phyloP scores from a whole-genome alignment of 306 rosid genomes.

The Morella rubra region DNA sequence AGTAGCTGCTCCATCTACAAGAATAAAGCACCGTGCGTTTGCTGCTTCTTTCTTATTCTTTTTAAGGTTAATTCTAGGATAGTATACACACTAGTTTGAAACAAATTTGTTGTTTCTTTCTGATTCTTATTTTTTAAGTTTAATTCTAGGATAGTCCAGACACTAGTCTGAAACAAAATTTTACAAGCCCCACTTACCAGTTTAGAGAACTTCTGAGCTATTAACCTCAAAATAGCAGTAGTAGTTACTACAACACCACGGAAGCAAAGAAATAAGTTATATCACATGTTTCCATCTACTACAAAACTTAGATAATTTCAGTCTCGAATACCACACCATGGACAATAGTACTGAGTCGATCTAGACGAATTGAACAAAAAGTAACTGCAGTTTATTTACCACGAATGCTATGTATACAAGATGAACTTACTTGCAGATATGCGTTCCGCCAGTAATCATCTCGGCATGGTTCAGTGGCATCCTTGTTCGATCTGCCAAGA shows the following conservation, averaged over 20 bases:
- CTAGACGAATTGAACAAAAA: background rate
- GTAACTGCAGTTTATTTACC: background rate
- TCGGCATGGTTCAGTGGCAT: constrained; percentile 63
- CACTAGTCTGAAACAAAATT: too few relatives aligned
- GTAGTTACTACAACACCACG: too few relatives aligned
- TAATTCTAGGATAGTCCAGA: too few relatives aligned
- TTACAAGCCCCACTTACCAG: too few relatives aligned
- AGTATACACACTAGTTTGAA: too few relatives aligned
- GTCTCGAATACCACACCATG: background rate
- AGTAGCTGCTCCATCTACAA: too few relatives aligned
- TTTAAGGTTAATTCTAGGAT: background rate
- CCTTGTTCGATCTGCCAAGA: constrained; percentile 61
- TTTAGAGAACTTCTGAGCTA: too few relatives aligned
- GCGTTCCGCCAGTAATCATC: constrained; percentile 52
- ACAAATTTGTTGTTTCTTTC: too few relatives aligned
- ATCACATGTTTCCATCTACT: background rate
- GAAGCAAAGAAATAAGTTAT: too few relatives aligned
- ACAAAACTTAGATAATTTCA: background rate
- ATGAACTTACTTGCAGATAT: constrained; percentile 54
- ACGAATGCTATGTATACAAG: background rate
- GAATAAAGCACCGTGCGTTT: too few relatives aligned
- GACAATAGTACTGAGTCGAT: background rate
- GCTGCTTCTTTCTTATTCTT: background rate
- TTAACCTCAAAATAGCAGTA: too few relatives aligned
- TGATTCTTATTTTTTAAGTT: too few relatives aligned